Percentiles rank a stretch among this genome's conserved stretches.
Conservation (phyloP, 2,329 filamentous ascomycete genomes). For the Xylariales sp. region DNA sequence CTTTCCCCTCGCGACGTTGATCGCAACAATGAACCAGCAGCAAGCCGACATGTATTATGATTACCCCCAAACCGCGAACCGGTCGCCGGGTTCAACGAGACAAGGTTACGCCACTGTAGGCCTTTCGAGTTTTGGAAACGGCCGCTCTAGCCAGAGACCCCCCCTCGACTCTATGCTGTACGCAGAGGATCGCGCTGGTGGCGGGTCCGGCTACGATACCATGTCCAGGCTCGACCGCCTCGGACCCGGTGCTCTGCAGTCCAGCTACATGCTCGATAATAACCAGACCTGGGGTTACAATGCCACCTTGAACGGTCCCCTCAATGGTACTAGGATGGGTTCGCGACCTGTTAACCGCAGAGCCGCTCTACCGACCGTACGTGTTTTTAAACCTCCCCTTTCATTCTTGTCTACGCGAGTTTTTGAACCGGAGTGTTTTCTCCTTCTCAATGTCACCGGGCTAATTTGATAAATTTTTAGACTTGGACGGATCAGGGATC, state of each 20-base stretch:
- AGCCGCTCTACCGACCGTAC: constrained; percentile 68
- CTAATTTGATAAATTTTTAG: constrained; percentile 23
- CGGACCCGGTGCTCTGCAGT: constrained; percentile 31
- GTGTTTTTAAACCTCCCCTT: constrained; percentile 34
- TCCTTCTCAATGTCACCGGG: too few species aligned
- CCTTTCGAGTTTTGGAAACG: constrained; percentile 41
- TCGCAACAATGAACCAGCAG: constrained; percentile 42
- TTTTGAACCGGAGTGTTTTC: background rate
- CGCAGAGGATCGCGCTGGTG: constrained; percentile 60
- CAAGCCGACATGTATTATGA: constrained; percentile 71
- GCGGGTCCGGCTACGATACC: constrained; percentile 57
- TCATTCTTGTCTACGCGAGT: constrained; percentile 6
- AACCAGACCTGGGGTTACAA: constrained; percentile 76
- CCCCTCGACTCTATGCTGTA: constrained; percentile 66
- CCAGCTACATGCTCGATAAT: constrained; percentile 57
- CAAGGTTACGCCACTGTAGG: constrained; percentile 56
- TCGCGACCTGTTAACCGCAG: constrained; percentile 47
- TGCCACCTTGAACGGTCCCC: constrained; percentile 55
- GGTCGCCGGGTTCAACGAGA: constrained; percentile 68
- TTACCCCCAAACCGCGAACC: constrained; percentile 55
- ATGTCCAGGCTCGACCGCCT: constrained; percentile 31
- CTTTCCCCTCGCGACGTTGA: background rate
- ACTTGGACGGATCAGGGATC: constrained; percentile 46
- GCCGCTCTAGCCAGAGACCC: constrained; percentile 68
- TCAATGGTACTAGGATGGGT: constrained; percentile 56